Evolutionary conservation across 768 basidiomycete species (phyloP).

Genomic region (Macrolepiota dolichaula): DNA sequence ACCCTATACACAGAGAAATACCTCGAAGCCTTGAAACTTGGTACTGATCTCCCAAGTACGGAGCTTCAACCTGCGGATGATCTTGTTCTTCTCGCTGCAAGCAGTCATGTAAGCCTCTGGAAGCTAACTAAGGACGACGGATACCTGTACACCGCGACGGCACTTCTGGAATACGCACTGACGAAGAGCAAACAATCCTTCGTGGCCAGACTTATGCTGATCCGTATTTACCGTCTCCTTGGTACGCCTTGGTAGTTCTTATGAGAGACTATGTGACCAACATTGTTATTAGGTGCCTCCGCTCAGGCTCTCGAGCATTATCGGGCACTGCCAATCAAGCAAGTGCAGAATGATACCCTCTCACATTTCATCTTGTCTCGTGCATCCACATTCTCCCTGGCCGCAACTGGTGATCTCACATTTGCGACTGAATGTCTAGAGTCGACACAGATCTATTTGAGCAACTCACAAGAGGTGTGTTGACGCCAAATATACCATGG

Average conservation of each 20-base stretch:
- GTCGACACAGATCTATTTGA: slow-evolving; percentile 76
- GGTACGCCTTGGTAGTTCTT: slow-evolving; percentile 39
- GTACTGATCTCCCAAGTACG: slow-evolving; percentile 59
- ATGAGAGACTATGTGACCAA: not conserved
- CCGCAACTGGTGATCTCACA: slow-evolving; percentile 73
- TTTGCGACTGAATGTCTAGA: slow-evolving; percentile 74
- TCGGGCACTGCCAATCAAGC: slow-evolving; percentile 71
- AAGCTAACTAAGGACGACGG: slow-evolving; percentile 47
- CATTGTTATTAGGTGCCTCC: slow-evolving; percentile 56
- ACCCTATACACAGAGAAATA: slow-evolving; percentile 57
- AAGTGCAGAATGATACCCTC: slow-evolving; percentile 86
- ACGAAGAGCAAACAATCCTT: slow-evolving; percentile 77
- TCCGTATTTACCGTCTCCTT: slow-evolving; percentile 79
- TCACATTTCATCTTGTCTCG: slow-evolving; percentile 81
- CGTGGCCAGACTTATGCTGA: slow-evolving; percentile 69
- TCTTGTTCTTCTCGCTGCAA: slow-evolving; percentile 70
- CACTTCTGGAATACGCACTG: slow-evolving; percentile 70
- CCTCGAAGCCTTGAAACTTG: slow-evolving; percentile 63
- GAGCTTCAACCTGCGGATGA: slow-evolving; percentile 91
- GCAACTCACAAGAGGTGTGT: slow-evolving; percentile 73
- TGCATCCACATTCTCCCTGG: slow-evolving; percentile 74
- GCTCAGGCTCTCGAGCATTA: slow-evolving; percentile 77
- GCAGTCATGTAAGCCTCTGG: slow-evolving; percentile 66
- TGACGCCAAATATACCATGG: not conserved
- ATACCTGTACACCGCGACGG: slow-evolving; percentile 61